Evolutionary conservation across 2,329 filamentous ascomycete species (phyloP), one percentile per base, ranked within the genome.

Genomic region (Byssoonygena ceratinophila): DNA sequence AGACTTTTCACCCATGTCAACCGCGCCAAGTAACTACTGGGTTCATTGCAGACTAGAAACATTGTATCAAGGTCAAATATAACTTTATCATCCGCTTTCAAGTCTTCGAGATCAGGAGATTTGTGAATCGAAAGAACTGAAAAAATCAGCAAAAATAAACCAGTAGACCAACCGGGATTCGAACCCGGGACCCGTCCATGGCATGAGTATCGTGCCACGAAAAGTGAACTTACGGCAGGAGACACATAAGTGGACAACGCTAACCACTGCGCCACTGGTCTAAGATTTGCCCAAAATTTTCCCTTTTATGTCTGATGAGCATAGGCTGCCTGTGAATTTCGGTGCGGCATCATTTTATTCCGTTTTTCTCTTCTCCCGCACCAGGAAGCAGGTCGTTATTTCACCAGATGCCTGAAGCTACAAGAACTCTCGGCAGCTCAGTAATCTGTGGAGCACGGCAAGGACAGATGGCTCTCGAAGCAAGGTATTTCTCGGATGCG

Each of bases 201-300:
- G 49, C 49, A 51, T 51, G 40, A 45, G 40, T 51, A 44, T 51
- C 46, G 46, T 49, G 36, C 46, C 41, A 51, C 49, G 49, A 44
- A 51, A 44, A 44, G 40, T 45, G 40, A 51, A 51, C 39, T 44
- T 51, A 51, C 39, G 49, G 49, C 31, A 44, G 37, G 46, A 49
- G 40, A 51, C 49, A 44, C 49, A 51, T 51, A 51, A 51, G 49
- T 51, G 49, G 49, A 51, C 49, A 44, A 45, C 49, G 49, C 49
- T 51, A 51, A 51, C 49, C 49, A 45, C 49, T 51, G 49, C 49
- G 49, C 49, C 49, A 51, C 49, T 51, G 49, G 49, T 51, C 49
- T 51, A 36, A 44, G 47, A 41, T 41, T 29, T 34, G 20, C 14
- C 47, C 20, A 41, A 37, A 40, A 29, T 31, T 40, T 18, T 32